These are phyloP conservation scores for Lyophyllum semitale DNA, from an alignment of 768 basidiomycete species.

Conservation along the genomic window DNA sequence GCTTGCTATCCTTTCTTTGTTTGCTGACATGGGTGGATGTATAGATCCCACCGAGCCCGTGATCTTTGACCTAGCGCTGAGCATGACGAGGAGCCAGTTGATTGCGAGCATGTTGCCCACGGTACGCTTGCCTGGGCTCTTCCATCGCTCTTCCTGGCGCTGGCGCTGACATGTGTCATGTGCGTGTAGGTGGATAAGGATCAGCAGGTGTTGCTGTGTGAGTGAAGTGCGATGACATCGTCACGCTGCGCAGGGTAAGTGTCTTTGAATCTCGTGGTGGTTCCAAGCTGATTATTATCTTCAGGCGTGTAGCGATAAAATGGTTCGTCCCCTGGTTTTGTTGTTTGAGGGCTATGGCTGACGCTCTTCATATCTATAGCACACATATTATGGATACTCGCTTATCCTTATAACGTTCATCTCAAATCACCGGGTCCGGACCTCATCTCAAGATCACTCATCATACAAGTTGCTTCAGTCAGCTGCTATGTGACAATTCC, in stretches of 20 bases:
- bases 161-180: background rate
- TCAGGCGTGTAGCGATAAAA: constrained; percentile 36
- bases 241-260: constrained; percentile 77
- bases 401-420: background rate
- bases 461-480: background rate
- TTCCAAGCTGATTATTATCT: background rate
- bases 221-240: constrained; percentile 88
- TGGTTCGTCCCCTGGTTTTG: constrained; percentile 28
- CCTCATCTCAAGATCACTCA: no score
- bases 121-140: constrained; percentile 41
- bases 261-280: background rate
- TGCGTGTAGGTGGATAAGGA: constrained; percentile 75
- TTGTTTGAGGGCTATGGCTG: background rate
- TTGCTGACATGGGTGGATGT: constrained; percentile 1
- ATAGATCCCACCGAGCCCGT: constrained; percentile 69
- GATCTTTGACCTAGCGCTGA: constrained; percentile 86
- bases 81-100: constrained; percentile 82
- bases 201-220: constrained; percentile 78
- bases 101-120: constrained; percentile 81
- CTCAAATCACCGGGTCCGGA: constrained; percentile 3
- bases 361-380: constrained; percentile 25
- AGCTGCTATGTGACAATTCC: background rate
- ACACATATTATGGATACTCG: constrained; percentile 47
- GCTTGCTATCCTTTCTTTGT: background rate
- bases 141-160: background rate